Base-by-base conservation (phyloP, 169 alveolate genomes). In the Plasmodium vivax region DNA sequence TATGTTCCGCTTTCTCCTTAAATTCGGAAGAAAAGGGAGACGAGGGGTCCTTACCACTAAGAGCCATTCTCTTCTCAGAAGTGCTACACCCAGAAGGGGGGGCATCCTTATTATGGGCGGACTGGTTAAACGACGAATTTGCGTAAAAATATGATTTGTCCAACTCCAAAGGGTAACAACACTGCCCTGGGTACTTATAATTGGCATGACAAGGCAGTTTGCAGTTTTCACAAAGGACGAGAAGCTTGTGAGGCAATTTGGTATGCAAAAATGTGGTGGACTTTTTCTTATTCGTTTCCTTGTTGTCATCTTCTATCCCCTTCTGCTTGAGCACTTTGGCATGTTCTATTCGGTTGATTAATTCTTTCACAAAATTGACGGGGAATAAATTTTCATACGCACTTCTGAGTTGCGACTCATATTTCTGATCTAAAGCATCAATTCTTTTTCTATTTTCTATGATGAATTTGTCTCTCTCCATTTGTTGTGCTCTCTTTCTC, bases 151-250 rank as follows among this genome's bases (percentile, higher is more conserved):
- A 96, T 7, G 96, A 58, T 68, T 96, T 96, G 43, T 94, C 95
- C 27, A 77, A 19, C 75, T 96, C 98, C 74, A 88, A 90, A 27
- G 97, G 97, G 74, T 82, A 96, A 23, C 97, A 96, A 68, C 98
- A 96, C 58, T 94, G 95, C 3, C 95, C 96, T 27, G 97, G 97
- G 74, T 96, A 91, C 38, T 95, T 93, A 41, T 87, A 94, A 62
- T 93, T 80, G 72, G 96, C 96, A 88, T 96, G 98, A 54, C 95
- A 92, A 23, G 97, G 97, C 3, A 96, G 80, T 93, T 95, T 96
- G 92, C 98, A 96, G 58, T 96, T 96, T 45, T 96, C 98, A 81
- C 98, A 96, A 36, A 96, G 71, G n/a, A 93, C 92, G 14, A 96
- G 85, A 77, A 94, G 34, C 77, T 93, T 92, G 73, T 77, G 82